Base-by-base conservation (phyloP, 352 stramenopile species). In the Pythium utonaiense region DNA sequence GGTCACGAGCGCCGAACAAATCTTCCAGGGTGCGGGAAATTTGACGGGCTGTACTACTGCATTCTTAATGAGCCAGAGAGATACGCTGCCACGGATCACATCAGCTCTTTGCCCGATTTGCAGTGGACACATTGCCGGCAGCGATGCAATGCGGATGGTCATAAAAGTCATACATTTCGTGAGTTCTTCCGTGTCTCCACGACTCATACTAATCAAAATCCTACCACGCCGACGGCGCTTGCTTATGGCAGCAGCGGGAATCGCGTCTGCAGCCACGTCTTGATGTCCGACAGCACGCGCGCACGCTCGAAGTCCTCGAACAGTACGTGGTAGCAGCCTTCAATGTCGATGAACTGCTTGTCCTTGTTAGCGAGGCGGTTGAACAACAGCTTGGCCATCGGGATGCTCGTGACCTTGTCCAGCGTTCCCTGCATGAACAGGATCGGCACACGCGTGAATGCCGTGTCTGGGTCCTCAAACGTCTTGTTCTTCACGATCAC, bases 221-320 rank as follows among this genome's bases (percentile, higher is more conserved):
- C 34, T 10, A 41, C 34, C 3, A 41, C 6, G 6, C 6, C 6
- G n/a, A 17, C 14, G 6, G 14, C 34, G 34, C 3, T 41, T n/a
- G n/a, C n/a, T 16, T 41, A 41, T 16, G 34, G 12, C 34, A 33
- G 68, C 48, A 45, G n/a, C 38, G 72, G 60, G 71, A 83, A 73
- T 44, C 70, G 61, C 17, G 44, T 22, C 13, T 80, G 57, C 9
- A 91, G 69, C 82, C 82, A 91, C 27, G 61, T 40, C 44, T 54
- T 64, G 21, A 85, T 57, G 33, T 71, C 62, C 12, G 74, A 60
- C 27, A 87, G 67, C 10, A 88, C 76, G 1, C 73, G 25, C 34
- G 87, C 71, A 17, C 75, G 75, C 50, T 89, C 77, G 4, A 73
- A 72, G 60, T 91, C 82, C 48, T 89, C 76, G 49, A 79, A 89